Conservation (phyloP, 345 rosid genomes). For the Cardamine resedifolia region DNA sequence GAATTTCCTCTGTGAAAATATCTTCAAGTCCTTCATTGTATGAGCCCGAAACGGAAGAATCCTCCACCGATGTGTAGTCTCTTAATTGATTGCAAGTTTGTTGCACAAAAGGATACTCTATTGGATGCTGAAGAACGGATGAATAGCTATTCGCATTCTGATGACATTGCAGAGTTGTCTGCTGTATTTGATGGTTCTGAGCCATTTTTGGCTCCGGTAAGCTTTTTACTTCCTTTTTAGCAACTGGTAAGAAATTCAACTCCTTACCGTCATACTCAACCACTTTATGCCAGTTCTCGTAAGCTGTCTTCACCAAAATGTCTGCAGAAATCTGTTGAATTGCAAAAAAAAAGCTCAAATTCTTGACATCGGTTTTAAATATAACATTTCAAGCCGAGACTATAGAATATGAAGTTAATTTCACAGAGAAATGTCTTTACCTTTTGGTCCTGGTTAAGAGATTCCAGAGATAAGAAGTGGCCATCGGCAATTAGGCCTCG, state of each 20-base stretch:
- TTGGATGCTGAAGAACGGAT: conserved; percentile 42
- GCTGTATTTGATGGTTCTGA: conserved; percentile 20
- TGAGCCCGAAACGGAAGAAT: conserved; percentile 38
- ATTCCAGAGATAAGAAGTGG: conserved; percentile 67
- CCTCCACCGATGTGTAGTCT: conserved; percentile 44
- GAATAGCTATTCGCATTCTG: conserved; percentile 42
- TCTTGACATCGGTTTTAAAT: neutral
- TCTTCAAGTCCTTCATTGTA: conserved; percentile 59
- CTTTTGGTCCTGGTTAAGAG: conserved; percentile 71
- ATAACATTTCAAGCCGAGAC: neutral
- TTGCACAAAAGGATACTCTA: conserved; percentile 55
- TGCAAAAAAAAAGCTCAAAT: neutral
- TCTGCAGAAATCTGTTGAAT: conserved; percentile 65
- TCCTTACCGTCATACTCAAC: conserved; percentile 76
- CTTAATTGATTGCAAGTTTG: conserved; percentile 33
- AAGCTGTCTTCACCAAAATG: conserved; percentile 71
- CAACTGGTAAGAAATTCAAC: conserved; percentile 44
- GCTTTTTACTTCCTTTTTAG: conserved; percentile 36
- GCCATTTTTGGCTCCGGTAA: conserved; percentile 16
- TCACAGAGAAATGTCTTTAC: conserved; percentile 35
- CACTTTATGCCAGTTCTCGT: conserved; percentile 80
- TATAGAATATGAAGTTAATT: neutral
- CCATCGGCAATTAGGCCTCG: conserved; percentile 65
- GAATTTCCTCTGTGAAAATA: conserved; percentile 58
- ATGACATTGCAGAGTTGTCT: conserved; percentile 37